Conservation (phyloP, 2,329 filamentous ascomycete genomes). For the Trichoderma koningii region DNA sequence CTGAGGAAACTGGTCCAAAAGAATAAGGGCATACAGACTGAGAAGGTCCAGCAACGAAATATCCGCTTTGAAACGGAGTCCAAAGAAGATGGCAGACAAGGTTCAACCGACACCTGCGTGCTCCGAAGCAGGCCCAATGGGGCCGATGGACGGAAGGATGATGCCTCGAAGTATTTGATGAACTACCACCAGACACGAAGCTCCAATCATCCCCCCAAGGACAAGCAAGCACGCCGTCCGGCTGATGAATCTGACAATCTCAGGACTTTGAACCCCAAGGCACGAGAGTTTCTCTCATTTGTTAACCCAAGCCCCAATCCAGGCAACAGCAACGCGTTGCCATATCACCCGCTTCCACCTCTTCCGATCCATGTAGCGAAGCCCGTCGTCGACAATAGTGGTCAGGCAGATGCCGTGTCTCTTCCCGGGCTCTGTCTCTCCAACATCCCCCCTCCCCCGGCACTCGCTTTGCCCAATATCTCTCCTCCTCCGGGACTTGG, state of each 20-base stretch:
- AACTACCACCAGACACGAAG: neutral
- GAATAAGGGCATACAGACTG: neutral
- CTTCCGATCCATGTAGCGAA: neutral
- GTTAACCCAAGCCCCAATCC: slow-evolving; percentile 9
- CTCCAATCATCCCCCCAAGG: slow-evolving; percentile 1
- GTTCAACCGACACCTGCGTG: neutral
- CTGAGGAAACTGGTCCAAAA: slow-evolving; percentile 34
- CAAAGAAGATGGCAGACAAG: neutral
- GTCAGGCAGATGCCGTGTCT: neutral
- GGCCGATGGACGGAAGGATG: neutral
- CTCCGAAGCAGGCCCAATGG: neutral
- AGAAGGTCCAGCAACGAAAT: neutral
- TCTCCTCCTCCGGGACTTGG: neutral
- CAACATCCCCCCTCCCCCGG: neutral
- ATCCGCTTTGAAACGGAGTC: neutral
- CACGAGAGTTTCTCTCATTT: slow-evolving; percentile 41
- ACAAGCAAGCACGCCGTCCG: slow-evolving; percentile 30
- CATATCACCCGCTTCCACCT: no score
- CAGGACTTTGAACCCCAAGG: slow-evolving; percentile 38
- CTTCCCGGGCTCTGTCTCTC: neutral
- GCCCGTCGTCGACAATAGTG: neutral
- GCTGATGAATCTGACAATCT: slow-evolving; percentile 27
- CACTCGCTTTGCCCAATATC: neutral
- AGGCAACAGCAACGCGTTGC: neutral
- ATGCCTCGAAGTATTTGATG: neutral